A percentile compares a stretch with the other conserved stretches of the same genome.
These are phyloP conservation scores for Amesomyces nigricolor DNA, from an alignment of 2,329 filamentous ascomycete species.

Conservation along the genomic window DNA sequence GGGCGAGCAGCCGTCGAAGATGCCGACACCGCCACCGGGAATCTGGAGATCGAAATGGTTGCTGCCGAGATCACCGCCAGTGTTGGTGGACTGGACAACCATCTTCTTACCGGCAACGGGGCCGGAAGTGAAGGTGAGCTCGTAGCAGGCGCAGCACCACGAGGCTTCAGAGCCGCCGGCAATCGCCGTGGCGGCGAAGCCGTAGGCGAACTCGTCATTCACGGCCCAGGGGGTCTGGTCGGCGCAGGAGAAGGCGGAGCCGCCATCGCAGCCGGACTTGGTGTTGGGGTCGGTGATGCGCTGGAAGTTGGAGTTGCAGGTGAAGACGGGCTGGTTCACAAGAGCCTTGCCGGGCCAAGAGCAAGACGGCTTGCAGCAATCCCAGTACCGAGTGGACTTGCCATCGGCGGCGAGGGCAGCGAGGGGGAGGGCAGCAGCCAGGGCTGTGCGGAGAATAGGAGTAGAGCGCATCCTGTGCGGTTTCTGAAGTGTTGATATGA, in stretches of 20 bases:
- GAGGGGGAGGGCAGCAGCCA: conserved; percentile 21
- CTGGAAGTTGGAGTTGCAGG: conserved; percentile 51
- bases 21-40: conserved; percentile 51
- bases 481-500: neutral
- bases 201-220: conserved; percentile 53
- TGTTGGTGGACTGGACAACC: conserved; percentile 61
- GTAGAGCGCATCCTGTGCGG: conserved; percentile 22
- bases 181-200: conserved; percentile 57
- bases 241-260: conserved; percentile 55
- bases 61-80: conserved; percentile 48
- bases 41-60: conserved; percentile 57
- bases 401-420: conserved; percentile 22
- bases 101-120: conserved; percentile 54
- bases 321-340: conserved; percentile 45
- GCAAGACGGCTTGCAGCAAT: conserved; percentile 68
- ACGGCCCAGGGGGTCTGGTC: conserved; percentile 59
- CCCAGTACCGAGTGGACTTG: conserved; percentile 43
- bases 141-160: conserved; percentile 65
- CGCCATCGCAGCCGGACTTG: conserved; percentile 47
- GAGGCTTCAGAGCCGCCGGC: conserved; percentile 48
- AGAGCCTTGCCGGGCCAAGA: conserved; percentile 53
- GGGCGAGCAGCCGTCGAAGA: conserved; percentile 46
- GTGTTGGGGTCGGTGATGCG: conserved; percentile 46
- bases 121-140: conserved; percentile 49
- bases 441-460: conserved; percentile 17